phyloP scores from a whole-genome alignment of 2,329 filamentous ascomycete species.

The Alternaria sp. region DNA sequence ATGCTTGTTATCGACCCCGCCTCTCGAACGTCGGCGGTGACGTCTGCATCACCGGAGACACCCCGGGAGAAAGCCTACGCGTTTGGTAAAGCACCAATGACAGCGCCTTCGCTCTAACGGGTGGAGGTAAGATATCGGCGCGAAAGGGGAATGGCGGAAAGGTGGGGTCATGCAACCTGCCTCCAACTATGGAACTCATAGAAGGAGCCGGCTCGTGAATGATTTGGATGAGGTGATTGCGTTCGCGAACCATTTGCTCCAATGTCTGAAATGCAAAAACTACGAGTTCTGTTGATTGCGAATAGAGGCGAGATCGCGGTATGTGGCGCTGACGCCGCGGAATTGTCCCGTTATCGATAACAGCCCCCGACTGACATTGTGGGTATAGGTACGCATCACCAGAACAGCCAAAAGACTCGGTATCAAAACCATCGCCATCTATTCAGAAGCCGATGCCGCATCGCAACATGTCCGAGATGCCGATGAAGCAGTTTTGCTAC shows the following conservation, averaged over 20 bases:
- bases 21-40: conserved; percentile 15
- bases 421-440: conserved; percentile 63
- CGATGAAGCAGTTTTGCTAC: conserved; percentile 60
- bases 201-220: neutral
- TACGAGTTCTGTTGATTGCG: conserved; percentile 63
- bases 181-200: neutral
- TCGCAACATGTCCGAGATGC: conserved; percentile 62
- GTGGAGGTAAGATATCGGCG: neutral
- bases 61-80: neutral
- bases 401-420: conserved; percentile 58
- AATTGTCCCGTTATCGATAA: neutral
- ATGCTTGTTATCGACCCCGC: conserved; percentile 19
- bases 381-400: conserved; percentile 54
- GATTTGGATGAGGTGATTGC: neutral
- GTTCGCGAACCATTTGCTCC: neutral
- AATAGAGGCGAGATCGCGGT: conserved; percentile 66
- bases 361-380: conserved; percentile 18
- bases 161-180: conserved; percentile 7
- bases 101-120: conserved; percentile 5
- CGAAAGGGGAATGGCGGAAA: conserved; percentile 6
- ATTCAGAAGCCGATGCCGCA: conserved; percentile 62
- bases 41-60: conserved; percentile 14
- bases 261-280: conserved; percentile 44
- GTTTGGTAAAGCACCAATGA: conserved; percentile 11
- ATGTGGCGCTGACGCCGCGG: neutral